phyloP scores from a whole-genome alignment of 2,329 filamentous ascomycete species.

The Chrysosporium keratinophilum region DNA sequence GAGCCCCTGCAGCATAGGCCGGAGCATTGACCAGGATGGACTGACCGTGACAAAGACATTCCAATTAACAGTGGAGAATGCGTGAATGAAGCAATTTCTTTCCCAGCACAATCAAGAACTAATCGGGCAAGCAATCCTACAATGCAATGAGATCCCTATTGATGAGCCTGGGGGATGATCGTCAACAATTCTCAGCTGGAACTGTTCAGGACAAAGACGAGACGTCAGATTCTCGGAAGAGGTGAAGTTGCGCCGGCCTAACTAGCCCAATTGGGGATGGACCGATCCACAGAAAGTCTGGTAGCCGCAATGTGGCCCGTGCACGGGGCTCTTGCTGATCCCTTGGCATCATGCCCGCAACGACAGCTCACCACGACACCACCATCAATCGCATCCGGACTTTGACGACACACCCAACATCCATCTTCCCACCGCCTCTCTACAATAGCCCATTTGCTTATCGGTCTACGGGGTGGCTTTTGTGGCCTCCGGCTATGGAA shows the following conservation, averaged over 20 bases:
- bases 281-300: not conserved
- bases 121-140: not conserved
- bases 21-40: slow-evolving; percentile 8
- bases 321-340: slow-evolving; percentile 2
- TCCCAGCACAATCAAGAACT: not conserved
- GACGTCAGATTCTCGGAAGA: not conserved
- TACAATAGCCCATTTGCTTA: not conserved
- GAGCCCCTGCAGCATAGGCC: not conserved
- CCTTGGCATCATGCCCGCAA: not conserved
- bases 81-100: not conserved
- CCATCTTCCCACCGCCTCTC: not conserved
- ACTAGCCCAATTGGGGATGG: slow-evolving; percentile 4
- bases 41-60: slow-evolving; percentile 8
- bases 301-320: slow-evolving; percentile 7
- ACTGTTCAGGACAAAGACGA: not conserved
- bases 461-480: not conserved
- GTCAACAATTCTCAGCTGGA: not conserved
- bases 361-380: not conserved
- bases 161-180: not conserved
- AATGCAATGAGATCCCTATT: not conserved
- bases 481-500: not conserved
- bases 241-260: slow-evolving; percentile 1
- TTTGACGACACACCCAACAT: not conserved
- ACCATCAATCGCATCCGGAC: not conserved
- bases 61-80: not conserved